Evolutionary conservation across 352 stramenopile genomes (phyloP), one percentile per base, ranked within the genome.

Genomic region (Globisporangium apiculatum): DNA sequence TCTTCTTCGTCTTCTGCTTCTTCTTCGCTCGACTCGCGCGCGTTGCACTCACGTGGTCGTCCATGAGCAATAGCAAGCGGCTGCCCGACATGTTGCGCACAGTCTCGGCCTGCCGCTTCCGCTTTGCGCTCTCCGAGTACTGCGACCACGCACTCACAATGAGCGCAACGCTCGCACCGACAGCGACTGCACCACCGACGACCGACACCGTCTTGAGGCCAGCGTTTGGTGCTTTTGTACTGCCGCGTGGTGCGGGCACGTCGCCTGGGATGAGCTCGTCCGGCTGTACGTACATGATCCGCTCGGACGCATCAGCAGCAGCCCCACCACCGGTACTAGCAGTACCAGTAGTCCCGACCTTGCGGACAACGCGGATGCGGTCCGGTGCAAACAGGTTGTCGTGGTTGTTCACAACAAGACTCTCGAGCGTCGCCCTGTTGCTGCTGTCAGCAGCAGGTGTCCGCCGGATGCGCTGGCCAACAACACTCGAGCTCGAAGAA

Each of bases 121-220:
- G 75, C 40, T 66, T 85, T 4, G 77, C 76, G 47, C 61, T 83
- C 9, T 91, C 83, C 4, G 79, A 89, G 67, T 90, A 93, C 53
- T 89, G 75, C 1, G 81, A 88, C 85, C 85, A 94, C 4, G 83
- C 85, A 60, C 73, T 86, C 24, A 93, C 79, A 40, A 87, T 83
- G 40, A 94, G 41, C 6, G 85, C 85, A 17, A 92, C 76, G 38
- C 83, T 86, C 49, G 83, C 85, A 18, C 83, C 83, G 36, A 94
- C 74, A 17, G 81, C 83, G 15, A 93, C 81, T 31, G 85, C 85
- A 36, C 85, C 85, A 54, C 85, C 85, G 0, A 94, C 74, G 0
- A 89, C 71, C 0, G 79, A 88, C 14, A 87, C 66, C 5, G 79
- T 83, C 60, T 71, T 68, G 38, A 91, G 49, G 4, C 79, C 73